Conservation (phyloP, 2,329 filamentous ascomycete species). For the Endoconidiophora laricicola region DNA sequence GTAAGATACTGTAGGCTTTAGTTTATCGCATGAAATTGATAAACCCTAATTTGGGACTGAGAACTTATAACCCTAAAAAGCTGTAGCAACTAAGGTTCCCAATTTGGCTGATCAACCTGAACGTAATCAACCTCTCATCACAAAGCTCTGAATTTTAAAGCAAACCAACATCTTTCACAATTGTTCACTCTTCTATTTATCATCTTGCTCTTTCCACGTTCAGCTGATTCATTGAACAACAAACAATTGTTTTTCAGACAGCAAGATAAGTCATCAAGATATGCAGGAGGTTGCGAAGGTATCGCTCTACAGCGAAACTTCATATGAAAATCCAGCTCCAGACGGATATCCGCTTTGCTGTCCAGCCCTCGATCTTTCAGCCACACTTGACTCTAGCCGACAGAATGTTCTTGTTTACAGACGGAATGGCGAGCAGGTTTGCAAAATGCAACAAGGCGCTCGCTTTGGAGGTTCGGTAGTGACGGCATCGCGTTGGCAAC, state of each 20-base stretch:
- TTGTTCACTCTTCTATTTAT: too few species aligned
- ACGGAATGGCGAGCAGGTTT: conserved; percentile 53
- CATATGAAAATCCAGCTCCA: conserved; percentile 37
- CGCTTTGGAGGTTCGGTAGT: conserved; percentile 26
- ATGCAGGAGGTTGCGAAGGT: conserved; percentile 19
- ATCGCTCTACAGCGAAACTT: conserved; percentile 37
- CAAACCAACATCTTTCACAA: too few species aligned
- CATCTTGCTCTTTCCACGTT: too few species aligned
- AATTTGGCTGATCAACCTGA: not conserved
- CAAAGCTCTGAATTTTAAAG: too few species aligned
- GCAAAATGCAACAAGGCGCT: conserved; percentile 32
- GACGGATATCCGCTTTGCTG: conserved; percentile 53
- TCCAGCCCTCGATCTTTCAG: conserved; percentile 71
- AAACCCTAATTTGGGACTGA: not conserved
- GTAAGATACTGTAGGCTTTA: conserved; percentile 1
- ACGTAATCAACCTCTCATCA: too few species aligned
- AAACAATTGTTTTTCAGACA: too few species aligned
- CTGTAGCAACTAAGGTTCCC: not conserved
- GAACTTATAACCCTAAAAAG: not conserved
- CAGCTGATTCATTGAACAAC: too few species aligned
- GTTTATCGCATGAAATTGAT: not conserved
- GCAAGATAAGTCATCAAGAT: too few species aligned
- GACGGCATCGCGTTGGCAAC: conserved; percentile 43
- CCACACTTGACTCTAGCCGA: conserved; percentile 47
- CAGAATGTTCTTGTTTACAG: conserved; percentile 61